These are phyloP conservation scores for Epichloe aotearoae DNA, from an alignment of 2,329 filamentous ascomycete species.

Conservation along the genomic window DNA sequence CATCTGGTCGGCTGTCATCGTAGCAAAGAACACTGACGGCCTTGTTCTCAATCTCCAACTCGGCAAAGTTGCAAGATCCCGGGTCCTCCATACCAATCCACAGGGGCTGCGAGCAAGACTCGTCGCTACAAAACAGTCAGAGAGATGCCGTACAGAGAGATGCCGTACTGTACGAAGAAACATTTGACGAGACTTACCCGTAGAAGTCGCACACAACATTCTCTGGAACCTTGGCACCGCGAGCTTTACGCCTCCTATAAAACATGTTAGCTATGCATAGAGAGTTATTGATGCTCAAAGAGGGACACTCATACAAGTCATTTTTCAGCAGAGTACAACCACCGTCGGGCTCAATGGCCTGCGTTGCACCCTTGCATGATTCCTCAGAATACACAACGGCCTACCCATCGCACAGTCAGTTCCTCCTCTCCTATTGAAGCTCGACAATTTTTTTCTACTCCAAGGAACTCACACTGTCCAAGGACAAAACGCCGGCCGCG, in stretches of 20 bases:
- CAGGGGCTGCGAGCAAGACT: slow-evolving; percentile 1
- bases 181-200: neutral
- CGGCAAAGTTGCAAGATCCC: neutral
- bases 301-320: neutral
- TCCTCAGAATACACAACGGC: slow-evolving; percentile 1
- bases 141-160: neutral
- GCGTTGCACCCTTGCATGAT: neutral
- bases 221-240: neutral
- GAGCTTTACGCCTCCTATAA: neutral
- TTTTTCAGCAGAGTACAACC: neutral
- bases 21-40: slow-evolving; percentile 3
- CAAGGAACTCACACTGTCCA: neutral
- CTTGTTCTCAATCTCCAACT: slow-evolving; percentile 2
- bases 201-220: slow-evolving; percentile 3
- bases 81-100: slow-evolving; percentile 5
- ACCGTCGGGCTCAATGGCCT: slow-evolving; percentile 1
- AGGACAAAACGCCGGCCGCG: neutral
- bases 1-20: neutral
- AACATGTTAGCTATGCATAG: neutral
- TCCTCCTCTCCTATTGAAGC: neutral
- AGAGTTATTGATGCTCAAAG: neutral
- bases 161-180: neutral
- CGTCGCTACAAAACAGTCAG: slow-evolving; percentile 2
- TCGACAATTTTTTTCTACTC: too few relatives aligned
- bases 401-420: neutral